phyloP scores from a whole-genome alignment of 2,329 filamentous ascomycete species.

The Stagonosporopsis tanaceti region DNA sequence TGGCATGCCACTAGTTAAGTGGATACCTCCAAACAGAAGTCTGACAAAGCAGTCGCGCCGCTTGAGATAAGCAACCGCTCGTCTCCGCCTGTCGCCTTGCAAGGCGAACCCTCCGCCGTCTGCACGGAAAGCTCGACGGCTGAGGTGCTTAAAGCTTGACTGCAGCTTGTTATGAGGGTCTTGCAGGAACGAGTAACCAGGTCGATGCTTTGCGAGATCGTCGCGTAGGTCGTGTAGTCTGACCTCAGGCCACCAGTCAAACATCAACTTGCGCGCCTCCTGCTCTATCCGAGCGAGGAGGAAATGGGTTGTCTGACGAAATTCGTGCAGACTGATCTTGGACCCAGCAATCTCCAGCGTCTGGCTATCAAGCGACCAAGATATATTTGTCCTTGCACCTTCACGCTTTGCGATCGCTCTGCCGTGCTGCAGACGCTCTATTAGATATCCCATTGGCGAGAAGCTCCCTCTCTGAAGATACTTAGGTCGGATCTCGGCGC shows the following conservation, averaged over 20 bases:
- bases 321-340: slow-evolving; percentile 7
- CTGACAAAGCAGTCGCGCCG: slow-evolving; percentile 4
- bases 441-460: slow-evolving; percentile 13
- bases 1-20: slow-evolving; percentile 11
- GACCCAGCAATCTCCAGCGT: slow-evolving; percentile 12
- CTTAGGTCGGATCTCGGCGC: slow-evolving; percentile 9
- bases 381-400: slow-evolving; percentile 1
- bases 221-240: slow-evolving; percentile 1
- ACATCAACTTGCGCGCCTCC: no score
- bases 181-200: slow-evolving; percentile 11
- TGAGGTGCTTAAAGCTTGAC: no score
- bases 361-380: slow-evolving; percentile 5
- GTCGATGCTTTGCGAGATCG: slow-evolving; percentile 16
- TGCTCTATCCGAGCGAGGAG: no score
- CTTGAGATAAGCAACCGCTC: slow-evolving; percentile 4
- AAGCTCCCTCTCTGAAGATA: slow-evolving; percentile 17
- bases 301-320: slow-evolving; percentile 13
- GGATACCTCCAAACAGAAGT: slow-evolving; percentile 8
- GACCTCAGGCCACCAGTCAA: slow-evolving; percentile 11
- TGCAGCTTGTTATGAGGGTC: slow-evolving; percentile 14
- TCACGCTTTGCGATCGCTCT: slow-evolving; percentile 14
- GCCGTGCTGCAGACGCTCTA: slow-evolving; percentile 4
- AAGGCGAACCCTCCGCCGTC: slow-evolving; percentile 10
- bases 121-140: slow-evolving; percentile 7
- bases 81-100: slow-evolving; percentile 6